phyloP scores from a whole-genome alignment of 2,329 filamentous ascomycete genomes.

The Trichoderma sp. region DNA sequence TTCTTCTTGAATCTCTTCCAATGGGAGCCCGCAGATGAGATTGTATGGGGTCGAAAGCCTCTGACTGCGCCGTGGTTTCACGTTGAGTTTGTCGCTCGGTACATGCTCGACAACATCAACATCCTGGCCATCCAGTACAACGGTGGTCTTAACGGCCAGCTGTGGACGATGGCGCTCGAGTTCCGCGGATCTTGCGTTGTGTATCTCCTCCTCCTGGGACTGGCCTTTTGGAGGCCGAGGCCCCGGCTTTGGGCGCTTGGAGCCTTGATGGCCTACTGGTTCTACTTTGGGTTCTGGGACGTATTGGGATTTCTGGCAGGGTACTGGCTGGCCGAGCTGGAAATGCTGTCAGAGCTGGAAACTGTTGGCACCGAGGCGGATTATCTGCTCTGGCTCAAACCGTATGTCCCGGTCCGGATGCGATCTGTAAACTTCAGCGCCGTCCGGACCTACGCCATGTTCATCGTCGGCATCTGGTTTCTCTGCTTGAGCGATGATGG shows the following conservation, averaged over 20 bases:
- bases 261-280: slow-evolving; percentile 18
- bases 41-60: slow-evolving; percentile 16
- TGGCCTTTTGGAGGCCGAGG: slow-evolving; percentile 11
- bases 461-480: slow-evolving; percentile 11
- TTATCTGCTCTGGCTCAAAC: slow-evolving; percentile 9
- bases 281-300: slow-evolving; percentile 19
- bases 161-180: slow-evolving; percentile 20
- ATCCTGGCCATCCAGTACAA: slow-evolving; percentile 21
- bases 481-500: slow-evolving; percentile 18
- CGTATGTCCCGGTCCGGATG: slow-evolving; percentile 10
- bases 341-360: slow-evolving; percentile 2
- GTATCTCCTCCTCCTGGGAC: background rate
- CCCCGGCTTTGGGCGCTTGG: slow-evolving; percentile 12
- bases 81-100: slow-evolving; percentile 8
- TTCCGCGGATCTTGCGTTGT: slow-evolving; percentile 18
- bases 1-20: slow-evolving; percentile 18
- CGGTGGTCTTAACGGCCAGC: slow-evolving; percentile 13
- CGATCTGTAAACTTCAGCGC: slow-evolving; percentile 8
- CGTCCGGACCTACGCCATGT: slow-evolving; percentile 8
- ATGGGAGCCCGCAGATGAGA: background rate
- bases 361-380: slow-evolving; percentile 1
- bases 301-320: slow-evolving; percentile 16
- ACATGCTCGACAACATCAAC: slow-evolving; percentile 22
- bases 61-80: slow-evolving; percentile 15
- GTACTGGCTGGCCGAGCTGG: slow-evolving; percentile 20